A percentile compares a stretch with the other conserved stretches of the same genome.
Evolutionary conservation across 78 protist genomes (phyloP).

Genomic region (Dictyostelium intermedium): DNA sequence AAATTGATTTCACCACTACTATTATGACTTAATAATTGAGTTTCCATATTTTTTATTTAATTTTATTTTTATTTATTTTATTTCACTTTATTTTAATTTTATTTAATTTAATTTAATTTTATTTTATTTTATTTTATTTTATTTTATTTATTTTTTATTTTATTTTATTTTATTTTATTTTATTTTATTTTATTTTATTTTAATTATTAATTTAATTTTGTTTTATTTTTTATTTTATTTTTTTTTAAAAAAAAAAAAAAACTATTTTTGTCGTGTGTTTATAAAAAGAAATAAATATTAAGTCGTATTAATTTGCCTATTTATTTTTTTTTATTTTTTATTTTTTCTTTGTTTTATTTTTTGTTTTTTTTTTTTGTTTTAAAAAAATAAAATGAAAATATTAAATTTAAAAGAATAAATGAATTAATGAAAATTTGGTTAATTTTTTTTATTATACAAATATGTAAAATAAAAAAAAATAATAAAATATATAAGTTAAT

Average conservation of each 20-base stretch:
- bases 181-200: neutral
- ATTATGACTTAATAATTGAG: neutral
- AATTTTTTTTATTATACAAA: neutral
- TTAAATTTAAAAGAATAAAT: too few species aligned
- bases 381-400: too few species aligned
- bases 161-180: neutral
- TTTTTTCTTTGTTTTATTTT: too few species aligned
- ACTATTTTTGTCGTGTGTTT: neutral
- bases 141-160: neutral
- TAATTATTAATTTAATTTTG: neutral
- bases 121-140: neutral
- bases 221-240: neutral
- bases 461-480: neutral
- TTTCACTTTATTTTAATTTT: neutral
- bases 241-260: neutral
- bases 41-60: neutral
- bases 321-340: too few species aligned
- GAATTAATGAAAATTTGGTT: too few species aligned
- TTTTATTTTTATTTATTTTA: neutral
- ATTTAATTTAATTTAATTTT: neutral
- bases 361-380: too few species aligned
- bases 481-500: too few species aligned
- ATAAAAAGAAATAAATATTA: too few species aligned
- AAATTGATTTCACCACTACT: neutral
- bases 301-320: neutral